Evolutionary conservation across 805 yeast genomes (phyloP).

Genomic region (Suhomyces tanzawaensis): DNA sequence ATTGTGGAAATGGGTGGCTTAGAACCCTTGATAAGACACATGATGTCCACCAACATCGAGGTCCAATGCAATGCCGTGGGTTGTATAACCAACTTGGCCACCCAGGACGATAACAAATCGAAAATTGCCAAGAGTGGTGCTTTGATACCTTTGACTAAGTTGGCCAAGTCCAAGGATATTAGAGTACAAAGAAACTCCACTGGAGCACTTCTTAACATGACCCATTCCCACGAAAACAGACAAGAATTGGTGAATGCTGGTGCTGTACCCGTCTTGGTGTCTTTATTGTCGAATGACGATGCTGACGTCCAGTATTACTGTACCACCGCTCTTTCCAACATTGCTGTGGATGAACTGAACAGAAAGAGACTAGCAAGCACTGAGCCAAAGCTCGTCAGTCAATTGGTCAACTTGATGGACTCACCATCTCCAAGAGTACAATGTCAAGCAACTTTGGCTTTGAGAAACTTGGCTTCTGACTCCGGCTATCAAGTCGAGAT

Average conservation of each 20-base stretch:
- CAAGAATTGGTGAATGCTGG: slow-evolving; percentile 97
- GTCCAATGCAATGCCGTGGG: slow-evolving; percentile 99
- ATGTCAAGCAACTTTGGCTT: slow-evolving; percentile 96
- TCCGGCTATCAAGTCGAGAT: slow-evolving; percentile 94
- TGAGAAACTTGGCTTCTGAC: slow-evolving; percentile 94
- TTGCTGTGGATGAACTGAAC: slow-evolving; percentile 93
- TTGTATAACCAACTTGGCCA: slow-evolving; percentile 95
- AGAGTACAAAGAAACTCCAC: slow-evolving; percentile 98
- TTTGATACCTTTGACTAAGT: slow-evolving; percentile 84
- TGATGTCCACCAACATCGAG: slow-evolving; percentile 96
- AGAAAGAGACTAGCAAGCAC: slow-evolving; percentile 85
- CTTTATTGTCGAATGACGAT: slow-evolving; percentile 79
- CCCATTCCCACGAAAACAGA: slow-evolving; percentile 95
- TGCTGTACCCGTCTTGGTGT: slow-evolving; percentile 93
- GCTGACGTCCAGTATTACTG: slow-evolving; percentile 98
- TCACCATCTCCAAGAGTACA: slow-evolving; percentile 92
- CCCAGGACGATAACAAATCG: slow-evolving; percentile 94
- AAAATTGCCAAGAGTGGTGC: slow-evolving; percentile 97
- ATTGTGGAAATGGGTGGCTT: slow-evolving; percentile 98
- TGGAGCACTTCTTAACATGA: slow-evolving; percentile 96
- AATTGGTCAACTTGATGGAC: slow-evolving; percentile 87
- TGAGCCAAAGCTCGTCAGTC: slow-evolving; percentile 87
- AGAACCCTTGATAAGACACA: slow-evolving; percentile 93
- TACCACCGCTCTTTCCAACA: slow-evolving; percentile 94
- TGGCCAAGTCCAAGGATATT: slow-evolving; percentile 90